These are phyloP conservation scores for Iberis pinnata DNA, from an alignment of 345 rosid genomes.

Conservation along the genomic window DNA sequence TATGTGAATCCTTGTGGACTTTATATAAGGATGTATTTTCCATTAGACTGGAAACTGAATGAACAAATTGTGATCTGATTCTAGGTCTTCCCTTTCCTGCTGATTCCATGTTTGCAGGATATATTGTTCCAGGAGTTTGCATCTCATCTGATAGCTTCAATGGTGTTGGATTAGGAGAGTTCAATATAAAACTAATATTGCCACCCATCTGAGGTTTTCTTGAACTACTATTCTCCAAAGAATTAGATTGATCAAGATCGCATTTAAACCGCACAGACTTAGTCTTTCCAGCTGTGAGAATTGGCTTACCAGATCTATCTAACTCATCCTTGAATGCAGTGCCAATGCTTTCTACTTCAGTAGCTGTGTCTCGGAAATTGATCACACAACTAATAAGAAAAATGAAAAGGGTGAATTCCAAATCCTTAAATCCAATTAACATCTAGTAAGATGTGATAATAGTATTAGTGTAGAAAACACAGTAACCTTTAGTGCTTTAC, in stretches of 20 bases:
- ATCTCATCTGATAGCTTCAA: constrained; percentile 62
- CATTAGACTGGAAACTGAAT: constrained; percentile 36
- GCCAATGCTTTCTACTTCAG: constrained; percentile 33
- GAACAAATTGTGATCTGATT: constrained; percentile 57
- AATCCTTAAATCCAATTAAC: neutral
- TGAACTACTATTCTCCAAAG: constrained; percentile 35
- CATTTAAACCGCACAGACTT: constrained; percentile 56
- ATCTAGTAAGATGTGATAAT: neutral
- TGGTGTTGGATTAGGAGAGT: constrained; percentile 48
- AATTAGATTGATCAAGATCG: constrained; percentile 37
- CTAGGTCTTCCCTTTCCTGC: constrained; percentile 37
- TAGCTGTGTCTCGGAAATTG: constrained; percentile 27
- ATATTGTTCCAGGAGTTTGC: constrained; percentile 77
- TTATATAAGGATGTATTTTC: constrained; percentile 40
- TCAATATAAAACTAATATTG: constrained; percentile 27
- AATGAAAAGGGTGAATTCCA: neutral
- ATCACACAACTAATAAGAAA: constrained; percentile 44
- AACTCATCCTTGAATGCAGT: constrained; percentile 25
- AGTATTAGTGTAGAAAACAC: neutral
- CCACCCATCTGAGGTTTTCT: constrained; percentile 32
- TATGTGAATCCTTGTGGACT: constrained; percentile 25
- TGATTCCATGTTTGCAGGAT: constrained; percentile 40
- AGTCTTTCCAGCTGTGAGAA: constrained; percentile 35
- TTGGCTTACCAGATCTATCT: constrained; percentile 4
- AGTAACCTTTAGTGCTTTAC: constrained; percentile 29